Base-by-base conservation (phyloP, 345 rosid species). In the Ailanthus altissimus region DNA sequence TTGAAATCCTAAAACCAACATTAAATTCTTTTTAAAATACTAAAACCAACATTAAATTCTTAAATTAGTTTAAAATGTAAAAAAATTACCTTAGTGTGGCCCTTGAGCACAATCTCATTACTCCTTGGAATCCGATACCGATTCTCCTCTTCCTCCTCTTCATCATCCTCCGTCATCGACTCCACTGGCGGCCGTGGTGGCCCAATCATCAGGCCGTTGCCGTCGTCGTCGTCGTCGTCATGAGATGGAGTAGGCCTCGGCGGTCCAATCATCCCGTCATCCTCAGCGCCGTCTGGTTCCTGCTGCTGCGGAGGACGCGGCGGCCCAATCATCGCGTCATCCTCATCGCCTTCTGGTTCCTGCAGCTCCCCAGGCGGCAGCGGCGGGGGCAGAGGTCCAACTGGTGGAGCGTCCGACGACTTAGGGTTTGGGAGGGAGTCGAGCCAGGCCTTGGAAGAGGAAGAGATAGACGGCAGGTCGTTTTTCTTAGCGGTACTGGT, bases 61-160 rank as follows among this genome's bases (percentile, higher is more conserved):
- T n/a, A 7, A 18, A 9, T 8, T 1, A 25, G 12, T 21, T 13
- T 21, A 12, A 21, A 15, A 25, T 4, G 2, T 5, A 64, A 42
- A 75, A 28, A 28, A 0, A 57, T 61, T 80, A 96, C 99, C 97
- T 93, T 93, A 9, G 89, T 73, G 45, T 92, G 98, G 3, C 97
- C 99, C 82, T 89, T 92, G 51, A 96, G 98, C 78, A 90, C 89
- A 84, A 96, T 93, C 87, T 96, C 98, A 63, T 92, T 96, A 79
- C 89, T 91, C 77, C 83, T 36, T 2, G 99, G 99, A 56, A 96
- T 83, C 76, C 88, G 81, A 83, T 83, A 86, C 72, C 81, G 88
- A 78, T 83, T 88, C 86, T 80, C 90, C 77, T 77, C 97, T 21
- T 72, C 84, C 20, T 78, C 88, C n/a, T 81, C 61, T 21, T 85